Conservation (phyloP, 2,329 filamentous ascomycete species). For the Daldinia sp. region DNA sequence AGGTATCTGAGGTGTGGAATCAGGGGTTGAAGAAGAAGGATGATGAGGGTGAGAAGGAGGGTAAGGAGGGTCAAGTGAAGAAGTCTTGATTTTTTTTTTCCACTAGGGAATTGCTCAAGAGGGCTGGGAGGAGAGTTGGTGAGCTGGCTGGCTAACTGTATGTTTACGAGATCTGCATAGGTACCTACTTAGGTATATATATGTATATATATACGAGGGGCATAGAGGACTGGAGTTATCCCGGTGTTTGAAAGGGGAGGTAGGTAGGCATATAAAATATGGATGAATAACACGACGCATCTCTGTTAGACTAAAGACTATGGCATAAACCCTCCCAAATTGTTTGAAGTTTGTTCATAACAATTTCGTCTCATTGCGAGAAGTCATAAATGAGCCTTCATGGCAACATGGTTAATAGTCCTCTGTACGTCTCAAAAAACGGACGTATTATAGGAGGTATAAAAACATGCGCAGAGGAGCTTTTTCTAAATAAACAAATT, state of each 20-base stretch:
- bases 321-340: background rate
- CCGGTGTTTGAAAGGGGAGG: conserved; percentile 1
- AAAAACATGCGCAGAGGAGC: background rate
- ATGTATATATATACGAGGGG: background rate
- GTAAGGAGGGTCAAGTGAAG: conserved; percentile 25
- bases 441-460: background rate
- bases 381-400: conserved; percentile 2
- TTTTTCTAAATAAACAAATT: background rate
- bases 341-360: background rate
- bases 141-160: conserved; percentile 6
- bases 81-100: conserved; percentile 16
- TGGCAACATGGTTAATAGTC: background rate
- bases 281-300: conserved; percentile 25
- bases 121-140: background rate
- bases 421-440: background rate
- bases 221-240: conserved; percentile 30
- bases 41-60: conserved; percentile 43
- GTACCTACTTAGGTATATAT: too few species aligned
- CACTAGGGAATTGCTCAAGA: background rate
- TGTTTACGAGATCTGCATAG: conserved; percentile 33
- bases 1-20: conserved; percentile 66
- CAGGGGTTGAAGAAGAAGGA: conserved; percentile 46
- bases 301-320: conserved; percentile 19
- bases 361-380: background rate
- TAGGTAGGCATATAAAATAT: background rate